Percentiles rank a stretch among this genome's conserved stretches.
These are phyloP conservation scores for Phytophthora constricta DNA, from an alignment of 352 stramenopile genomes.

Conservation along the genomic window DNA sequence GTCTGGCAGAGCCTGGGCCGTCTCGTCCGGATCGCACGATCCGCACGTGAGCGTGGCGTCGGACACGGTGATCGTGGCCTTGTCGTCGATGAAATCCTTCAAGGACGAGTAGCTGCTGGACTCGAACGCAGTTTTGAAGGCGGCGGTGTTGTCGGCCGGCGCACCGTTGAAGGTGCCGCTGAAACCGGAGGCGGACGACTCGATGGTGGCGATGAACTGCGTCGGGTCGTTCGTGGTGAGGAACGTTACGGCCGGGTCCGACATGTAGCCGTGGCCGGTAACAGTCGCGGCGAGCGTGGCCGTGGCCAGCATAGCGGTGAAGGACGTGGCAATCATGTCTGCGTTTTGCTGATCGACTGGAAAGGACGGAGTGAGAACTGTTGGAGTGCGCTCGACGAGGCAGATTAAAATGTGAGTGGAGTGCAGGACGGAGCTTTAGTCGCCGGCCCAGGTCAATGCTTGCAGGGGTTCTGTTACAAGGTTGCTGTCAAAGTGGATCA, in stretches of 20 bases:
- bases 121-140: conserved; percentile 32
- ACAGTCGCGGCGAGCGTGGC: conserved; percentile 14
- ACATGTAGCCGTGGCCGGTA: conserved; percentile 34
- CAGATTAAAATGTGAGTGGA: conserved; percentile 35
- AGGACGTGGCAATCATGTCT: conserved; percentile 25
- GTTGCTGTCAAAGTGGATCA: too few species aligned
- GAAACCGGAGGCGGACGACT: conserved; percentile 30
- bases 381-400: conserved; percentile 20
- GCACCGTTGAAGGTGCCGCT: conserved; percentile 29
- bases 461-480: too few species aligned
- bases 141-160: conserved; percentile 29
- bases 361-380: background rate
- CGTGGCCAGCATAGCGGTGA: conserved; percentile 23
- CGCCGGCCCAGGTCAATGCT: too few species aligned
- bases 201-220: conserved; percentile 42
- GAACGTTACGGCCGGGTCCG: conserved; percentile 32
- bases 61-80: conserved; percentile 26
- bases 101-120: conserved; percentile 33
- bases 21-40: conserved; percentile 23
- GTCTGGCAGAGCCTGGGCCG: conserved; percentile 24
- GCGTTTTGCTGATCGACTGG: conserved; percentile 2
- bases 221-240: conserved; percentile 26
- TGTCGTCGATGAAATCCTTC: conserved; percentile 36
- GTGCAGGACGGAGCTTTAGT: conserved; percentile 18
- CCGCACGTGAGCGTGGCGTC: conserved; percentile 37